Evolutionary conservation across 2,329 filamentous ascomycete species (phyloP), one percentile per base, ranked within the genome.

Genomic region (Bertia moriformis): DNA sequence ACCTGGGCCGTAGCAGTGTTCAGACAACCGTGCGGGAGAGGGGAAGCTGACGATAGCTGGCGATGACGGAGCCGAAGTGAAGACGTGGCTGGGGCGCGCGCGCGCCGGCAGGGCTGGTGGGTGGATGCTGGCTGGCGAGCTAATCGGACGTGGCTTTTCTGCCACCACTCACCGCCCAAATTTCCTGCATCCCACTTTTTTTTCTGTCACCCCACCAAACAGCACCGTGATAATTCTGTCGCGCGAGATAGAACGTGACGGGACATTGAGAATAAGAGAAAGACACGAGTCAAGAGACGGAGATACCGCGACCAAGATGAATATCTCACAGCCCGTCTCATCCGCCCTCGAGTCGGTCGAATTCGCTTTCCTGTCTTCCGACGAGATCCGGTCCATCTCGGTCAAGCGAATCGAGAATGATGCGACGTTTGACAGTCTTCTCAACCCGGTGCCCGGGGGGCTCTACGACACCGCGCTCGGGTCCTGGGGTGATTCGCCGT

Each of bases 331-430:
- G 55, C 88, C 91, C 35, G 73, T 94, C 45, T 71, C 83, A 46
- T 93, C 87, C 52, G 71, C 78, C 55, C 81, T 98, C 52, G 74
- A 81, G 56, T 81, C 79, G 55, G 85, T 98, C 53, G 84, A 93
- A 56, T 98, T 98, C 59, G 79, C 77, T 36, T 85, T 91, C 53
- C 75, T 96, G 48, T 76, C 83, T 15, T 69, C 78, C 39, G 69
- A 80, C 43, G 89, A 98, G 59, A 88, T 98, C 55, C 78, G 79
- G 56, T 73, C 78, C 44, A 77, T 96, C 50, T 98, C 91, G 5
- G 91, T 95, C 48, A 91, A 91, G 66, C 78, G 79, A 60, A 93
- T 98, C 51, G 83, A 93, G 54, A 93, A 93, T 63, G 81, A 87
- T 39, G 84, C 74, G 48, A 94, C 91, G n/a, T 91, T 96, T 58